Conservation (phyloP, 345 rosid genomes). For the Hibiscus trionum region DNA sequence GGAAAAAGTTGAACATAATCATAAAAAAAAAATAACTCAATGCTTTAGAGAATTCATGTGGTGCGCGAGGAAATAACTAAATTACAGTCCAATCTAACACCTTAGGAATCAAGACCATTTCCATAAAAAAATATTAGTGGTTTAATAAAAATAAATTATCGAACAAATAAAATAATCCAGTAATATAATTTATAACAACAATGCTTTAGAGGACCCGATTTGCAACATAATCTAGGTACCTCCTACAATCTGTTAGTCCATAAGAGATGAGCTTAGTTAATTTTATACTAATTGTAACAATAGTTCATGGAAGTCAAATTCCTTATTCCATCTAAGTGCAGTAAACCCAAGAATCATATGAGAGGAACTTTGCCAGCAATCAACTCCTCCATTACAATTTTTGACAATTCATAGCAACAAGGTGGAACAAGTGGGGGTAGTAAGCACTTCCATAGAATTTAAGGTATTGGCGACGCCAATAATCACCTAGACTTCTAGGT, state of each 20-base stretch:
- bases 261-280: background rate
- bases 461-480: background rate
- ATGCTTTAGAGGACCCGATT: background rate
- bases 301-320: background rate
- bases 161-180: background rate
- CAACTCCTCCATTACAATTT: background rate
- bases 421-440: background rate
- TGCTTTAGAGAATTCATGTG: too few species aligned
- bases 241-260: background rate
- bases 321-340: background rate
- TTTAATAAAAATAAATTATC: background rate
- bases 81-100: too few species aligned
- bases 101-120: too few species aligned
- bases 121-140: background rate
- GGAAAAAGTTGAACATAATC: too few species aligned
- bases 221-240: background rate
- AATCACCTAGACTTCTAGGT: background rate
- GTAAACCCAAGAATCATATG: background rate
- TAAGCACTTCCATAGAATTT: background rate
- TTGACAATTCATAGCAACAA: background rate
- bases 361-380: background rate
- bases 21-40: too few species aligned
- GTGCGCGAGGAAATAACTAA: too few species aligned
- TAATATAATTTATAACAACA: background rate
- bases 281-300: background rate